These are phyloP conservation scores for Trichoderma virens DNA, from an alignment of 495 filamentous ascomycete species.

Conservation along the genomic window DNA sequence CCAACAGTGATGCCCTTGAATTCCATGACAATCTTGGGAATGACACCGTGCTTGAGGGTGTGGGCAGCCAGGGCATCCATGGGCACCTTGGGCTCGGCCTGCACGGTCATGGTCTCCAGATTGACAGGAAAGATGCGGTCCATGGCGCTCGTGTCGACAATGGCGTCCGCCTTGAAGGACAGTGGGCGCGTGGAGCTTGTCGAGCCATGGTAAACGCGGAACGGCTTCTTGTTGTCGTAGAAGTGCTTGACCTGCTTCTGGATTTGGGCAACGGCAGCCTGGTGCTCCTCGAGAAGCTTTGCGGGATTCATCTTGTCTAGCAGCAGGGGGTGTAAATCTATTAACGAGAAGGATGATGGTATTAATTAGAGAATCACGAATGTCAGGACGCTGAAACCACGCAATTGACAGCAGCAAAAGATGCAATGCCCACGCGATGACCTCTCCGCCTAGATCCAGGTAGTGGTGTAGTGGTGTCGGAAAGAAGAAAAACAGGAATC, in stretches of 20 bases:
- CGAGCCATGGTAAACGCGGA: constrained; percentile 65
- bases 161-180: constrained; percentile 32
- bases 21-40: constrained; percentile 55
- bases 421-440: background rate
- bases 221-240: constrained; percentile 48
- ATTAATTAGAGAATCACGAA: background rate
- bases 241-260: constrained; percentile 39
- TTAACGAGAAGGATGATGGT: background rate
- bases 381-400: background rate
- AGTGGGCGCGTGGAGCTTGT: constrained; percentile 64
- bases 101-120: constrained; percentile 29
- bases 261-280: constrained; percentile 34
- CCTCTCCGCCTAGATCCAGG: background rate
- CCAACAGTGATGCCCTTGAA: constrained; percentile 62
- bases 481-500: background rate
- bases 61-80: constrained; percentile 54
- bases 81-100: constrained; percentile 58
- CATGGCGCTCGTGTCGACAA: constrained; percentile 48
- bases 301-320: background rate
- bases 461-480: background rate
- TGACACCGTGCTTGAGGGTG: constrained; percentile 40
- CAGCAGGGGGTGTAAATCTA: background rate
- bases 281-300: constrained; percentile 32
- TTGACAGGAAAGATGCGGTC: constrained; percentile 48
- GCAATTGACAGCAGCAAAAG: background rate